Evolutionary conservation across 805 yeast genomes (phyloP).

Genomic region (Barnettozyma botsteinii): DNA sequence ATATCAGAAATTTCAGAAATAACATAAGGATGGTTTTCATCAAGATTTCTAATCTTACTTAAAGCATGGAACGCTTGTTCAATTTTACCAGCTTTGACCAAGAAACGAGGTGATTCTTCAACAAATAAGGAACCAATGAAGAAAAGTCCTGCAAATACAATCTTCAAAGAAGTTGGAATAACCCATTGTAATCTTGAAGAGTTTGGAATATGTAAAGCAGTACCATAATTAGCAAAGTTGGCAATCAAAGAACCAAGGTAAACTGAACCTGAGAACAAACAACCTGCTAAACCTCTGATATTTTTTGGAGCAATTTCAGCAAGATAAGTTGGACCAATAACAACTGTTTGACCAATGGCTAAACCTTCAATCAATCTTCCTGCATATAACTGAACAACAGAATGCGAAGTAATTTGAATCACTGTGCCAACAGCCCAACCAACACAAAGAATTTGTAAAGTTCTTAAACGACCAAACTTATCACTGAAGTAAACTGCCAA

Average conservation of each 20-base stretch:
- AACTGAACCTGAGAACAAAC: constrained; percentile 53
- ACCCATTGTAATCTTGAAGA: constrained; percentile 42
- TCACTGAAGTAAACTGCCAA: constrained; percentile 45
- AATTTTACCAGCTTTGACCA: constrained; percentile 33
- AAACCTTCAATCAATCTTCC: constrained; percentile 52
- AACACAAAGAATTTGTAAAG: constrained; percentile 39
- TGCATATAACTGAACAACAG: constrained; percentile 46
- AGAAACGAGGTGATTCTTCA: constrained; percentile 45
- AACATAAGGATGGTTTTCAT: constrained; percentile 43
- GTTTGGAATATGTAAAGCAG: constrained; percentile 38
- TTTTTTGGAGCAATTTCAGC: constrained; percentile 49
- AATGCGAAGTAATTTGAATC: constrained; percentile 41
- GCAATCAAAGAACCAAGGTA: constrained; percentile 48
- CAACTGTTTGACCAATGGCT: constrained; percentile 52
- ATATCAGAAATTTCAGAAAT: constrained; percentile 46
- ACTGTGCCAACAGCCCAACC: constrained; percentile 41
- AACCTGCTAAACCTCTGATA: constrained; percentile 46
- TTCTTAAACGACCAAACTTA: constrained; percentile 44
- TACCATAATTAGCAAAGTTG: constrained; percentile 47
- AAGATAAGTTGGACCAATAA: constrained; percentile 49
- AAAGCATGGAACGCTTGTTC: constrained; percentile 39
- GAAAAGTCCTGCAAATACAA: constrained; percentile 42
- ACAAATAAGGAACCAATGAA: constrained; percentile 39
- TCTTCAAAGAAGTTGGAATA: constrained; percentile 43
- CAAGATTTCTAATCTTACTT: constrained; percentile 38